phyloP scores from a whole-genome alignment of 2,329 filamentous ascomycete species.

The Pestalotiopsis sp. region DNA sequence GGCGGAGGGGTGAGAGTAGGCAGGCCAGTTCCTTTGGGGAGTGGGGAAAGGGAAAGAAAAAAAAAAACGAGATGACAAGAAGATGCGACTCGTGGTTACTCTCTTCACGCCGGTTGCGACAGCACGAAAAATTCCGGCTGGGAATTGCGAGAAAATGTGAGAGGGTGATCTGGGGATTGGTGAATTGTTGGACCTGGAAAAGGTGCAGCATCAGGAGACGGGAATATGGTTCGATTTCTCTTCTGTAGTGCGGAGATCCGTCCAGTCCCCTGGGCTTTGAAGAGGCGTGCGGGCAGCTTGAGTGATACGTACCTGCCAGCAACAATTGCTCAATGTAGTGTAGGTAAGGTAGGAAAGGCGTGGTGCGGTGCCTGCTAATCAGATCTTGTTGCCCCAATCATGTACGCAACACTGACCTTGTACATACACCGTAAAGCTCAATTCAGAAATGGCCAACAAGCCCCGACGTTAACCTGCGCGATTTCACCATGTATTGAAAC shows the following conservation, averaged over 20 bases:
- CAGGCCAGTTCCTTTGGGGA: background rate
- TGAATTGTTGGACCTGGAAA: background rate
- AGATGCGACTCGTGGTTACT: background rate
- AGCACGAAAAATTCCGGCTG: background rate
- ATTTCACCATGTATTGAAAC: too few relatives aligned
- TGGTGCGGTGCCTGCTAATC: too few relatives aligned
- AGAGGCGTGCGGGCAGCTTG: background rate
- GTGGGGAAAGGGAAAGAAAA: background rate
- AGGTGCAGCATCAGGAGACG: background rate
- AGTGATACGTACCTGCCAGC: too few relatives aligned
- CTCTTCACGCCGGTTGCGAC: background rate
- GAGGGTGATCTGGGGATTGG: background rate
- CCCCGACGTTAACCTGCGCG: too few relatives aligned
- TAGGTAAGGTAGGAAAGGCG: too few relatives aligned
- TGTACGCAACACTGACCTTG: too few relatives aligned
- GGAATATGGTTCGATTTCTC: background rate
- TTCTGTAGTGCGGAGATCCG: background rate
- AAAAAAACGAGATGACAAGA: background rate
- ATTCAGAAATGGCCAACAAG: too few relatives aligned
- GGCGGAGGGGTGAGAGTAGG: background rate
- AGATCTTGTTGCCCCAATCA: too few relatives aligned
- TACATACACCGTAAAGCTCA: too few relatives aligned
- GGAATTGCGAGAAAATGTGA: background rate
- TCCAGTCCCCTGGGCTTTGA: background rate
- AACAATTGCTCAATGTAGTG: too few relatives aligned